Percentiles rank a stretch among this genome's conserved stretches.
Evolutionary conservation across 768 basidiomycete genomes (phyloP).

Genomic region (Sporobolomyces roseus): DNA sequence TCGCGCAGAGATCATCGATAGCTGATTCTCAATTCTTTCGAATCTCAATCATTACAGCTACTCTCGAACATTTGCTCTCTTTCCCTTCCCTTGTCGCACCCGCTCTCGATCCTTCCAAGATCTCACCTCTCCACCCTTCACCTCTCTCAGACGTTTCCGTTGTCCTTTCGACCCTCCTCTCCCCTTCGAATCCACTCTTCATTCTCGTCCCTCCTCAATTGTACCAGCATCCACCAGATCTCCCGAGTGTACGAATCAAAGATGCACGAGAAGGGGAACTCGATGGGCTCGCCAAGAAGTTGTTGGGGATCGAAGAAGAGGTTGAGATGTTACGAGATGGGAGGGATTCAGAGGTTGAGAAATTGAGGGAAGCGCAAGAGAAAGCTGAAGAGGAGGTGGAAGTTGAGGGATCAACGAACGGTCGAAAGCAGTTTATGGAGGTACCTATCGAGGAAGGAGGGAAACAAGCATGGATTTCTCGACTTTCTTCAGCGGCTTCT

Average conservation of each 20-base stretch:
- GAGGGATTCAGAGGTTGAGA: background rate
- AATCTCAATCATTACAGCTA: slow-evolving; percentile 5
- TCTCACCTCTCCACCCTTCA: slow-evolving; percentile 5
- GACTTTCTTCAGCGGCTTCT: background rate
- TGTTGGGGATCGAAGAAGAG: slow-evolving; percentile 13
- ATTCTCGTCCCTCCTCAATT: slow-evolving; percentile 9
- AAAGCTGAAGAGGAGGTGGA: background rate
- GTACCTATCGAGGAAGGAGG: background rate
- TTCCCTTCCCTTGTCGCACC: slow-evolving; percentile 3
- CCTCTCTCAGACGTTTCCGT: slow-evolving; percentile 8
- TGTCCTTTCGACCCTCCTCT: slow-evolving; percentile 4
- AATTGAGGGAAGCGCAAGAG: background rate
- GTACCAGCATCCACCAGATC: slow-evolving; percentile 1
- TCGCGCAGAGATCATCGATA: no score
- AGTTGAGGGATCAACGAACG: background rate
- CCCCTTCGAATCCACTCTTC: background rate
- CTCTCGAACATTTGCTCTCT: slow-evolving; percentile 21
- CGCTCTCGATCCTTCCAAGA: slow-evolving; percentile 3
- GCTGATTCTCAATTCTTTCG: background rate
- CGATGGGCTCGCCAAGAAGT: background rate
- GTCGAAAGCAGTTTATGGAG: background rate
- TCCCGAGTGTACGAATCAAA: slow-evolving; percentile 7
- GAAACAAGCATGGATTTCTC: no score
- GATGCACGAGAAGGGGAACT: background rate
- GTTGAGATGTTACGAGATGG: background rate